phyloP scores from a whole-genome alignment of 768 basidiomycete genomes.

The Galerina marginata region DNA sequence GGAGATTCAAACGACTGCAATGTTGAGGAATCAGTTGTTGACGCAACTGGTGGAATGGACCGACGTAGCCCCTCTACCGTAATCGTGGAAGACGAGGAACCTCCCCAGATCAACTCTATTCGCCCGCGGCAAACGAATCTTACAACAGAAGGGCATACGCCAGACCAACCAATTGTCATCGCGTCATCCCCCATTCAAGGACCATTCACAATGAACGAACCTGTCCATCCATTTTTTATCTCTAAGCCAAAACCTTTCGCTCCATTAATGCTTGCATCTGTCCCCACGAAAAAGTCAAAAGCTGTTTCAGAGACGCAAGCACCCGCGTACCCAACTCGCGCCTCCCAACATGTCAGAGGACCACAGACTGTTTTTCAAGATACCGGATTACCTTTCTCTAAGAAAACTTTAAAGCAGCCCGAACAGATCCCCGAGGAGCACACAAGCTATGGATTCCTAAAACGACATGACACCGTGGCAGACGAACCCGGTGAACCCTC shows the following conservation, averaged over 20 bases:
- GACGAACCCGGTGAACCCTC: conserved; percentile 5
- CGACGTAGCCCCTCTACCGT: conserved; percentile 29
- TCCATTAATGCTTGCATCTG: conserved; percentile 6
- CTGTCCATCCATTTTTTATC: conserved; percentile 53
- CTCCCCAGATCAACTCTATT: neutral
- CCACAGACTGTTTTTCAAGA: conserved; percentile 43
- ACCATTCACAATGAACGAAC: conserved; percentile 28
- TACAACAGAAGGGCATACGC: conserved; percentile 33
- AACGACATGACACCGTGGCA: conserved; percentile 6
- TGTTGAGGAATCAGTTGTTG: neutral
- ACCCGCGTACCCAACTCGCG: conserved; percentile 54
- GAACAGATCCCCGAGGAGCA: neutral
- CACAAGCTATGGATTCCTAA: conserved; percentile 15
- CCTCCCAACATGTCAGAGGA: conserved; percentile 67
- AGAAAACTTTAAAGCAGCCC: neutral
- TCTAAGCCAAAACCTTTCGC: conserved; percentile 30
- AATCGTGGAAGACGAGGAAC: conserved; percentile 17
- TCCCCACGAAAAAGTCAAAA: conserved; percentile 13
- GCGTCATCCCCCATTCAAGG: conserved; percentile 45
- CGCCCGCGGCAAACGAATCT: neutral
- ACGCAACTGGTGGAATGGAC: neutral
- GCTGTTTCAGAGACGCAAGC: conserved; percentile 12
- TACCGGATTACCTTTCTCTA: neutral
- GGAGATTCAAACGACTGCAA: conserved; percentile 2
- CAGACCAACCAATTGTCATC: conserved; percentile 49